Percentiles rank a stretch among this genome's conserved stretches.
Evolutionary conservation across 306 rosid species (phyloP).

Genomic region (Begonia masoniana): DNA sequence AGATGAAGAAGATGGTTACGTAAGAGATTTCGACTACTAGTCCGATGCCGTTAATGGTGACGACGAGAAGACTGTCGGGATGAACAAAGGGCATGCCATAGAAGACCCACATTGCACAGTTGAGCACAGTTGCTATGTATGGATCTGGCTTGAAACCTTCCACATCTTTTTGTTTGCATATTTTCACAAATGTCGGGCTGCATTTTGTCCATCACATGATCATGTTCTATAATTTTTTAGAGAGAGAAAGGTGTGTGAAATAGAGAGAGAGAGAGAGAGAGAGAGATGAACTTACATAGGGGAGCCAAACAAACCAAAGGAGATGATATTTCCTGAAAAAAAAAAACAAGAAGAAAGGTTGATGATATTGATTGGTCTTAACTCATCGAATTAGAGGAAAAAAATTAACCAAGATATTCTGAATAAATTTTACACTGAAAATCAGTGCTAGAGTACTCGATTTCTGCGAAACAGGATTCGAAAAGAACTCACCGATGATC

Average conservation of each 20-base stretch:
- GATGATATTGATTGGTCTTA: too few species aligned
- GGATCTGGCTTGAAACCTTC: conserved; percentile 80
- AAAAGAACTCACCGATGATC: conserved; percentile 27
- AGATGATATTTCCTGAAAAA: conserved; percentile 64
- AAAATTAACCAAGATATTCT: too few species aligned
- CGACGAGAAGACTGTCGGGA: conserved; percentile 39
- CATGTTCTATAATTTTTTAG: too few species aligned
- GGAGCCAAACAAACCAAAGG: conserved; percentile 53
- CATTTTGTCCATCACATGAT: conserved; percentile 1
- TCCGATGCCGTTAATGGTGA: conserved; percentile 56
- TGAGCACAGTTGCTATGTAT: conserved; percentile 49
- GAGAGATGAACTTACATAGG: conserved; percentile 39
- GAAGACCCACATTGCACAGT: conserved; percentile 58
- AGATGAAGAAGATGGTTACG: conserved; percentile 25
- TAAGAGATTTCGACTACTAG: conserved; percentile 30
- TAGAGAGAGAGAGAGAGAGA: conserved; percentile 2
- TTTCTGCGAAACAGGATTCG: too few species aligned
- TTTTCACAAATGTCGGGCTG: conserved; percentile 63
- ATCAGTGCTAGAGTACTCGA: too few species aligned
- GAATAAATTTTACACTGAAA: too few species aligned
- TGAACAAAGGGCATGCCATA: conserved; percentile 59
- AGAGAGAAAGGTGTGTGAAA: too few species aligned
- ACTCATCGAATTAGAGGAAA: too few species aligned
- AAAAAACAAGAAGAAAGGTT: neutral
- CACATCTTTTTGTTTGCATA: conserved; percentile 41